These are phyloP conservation scores for Monosporozyma servazzii DNA, from an alignment of 805 yeast genomes.

Conservation along the genomic window DNA sequence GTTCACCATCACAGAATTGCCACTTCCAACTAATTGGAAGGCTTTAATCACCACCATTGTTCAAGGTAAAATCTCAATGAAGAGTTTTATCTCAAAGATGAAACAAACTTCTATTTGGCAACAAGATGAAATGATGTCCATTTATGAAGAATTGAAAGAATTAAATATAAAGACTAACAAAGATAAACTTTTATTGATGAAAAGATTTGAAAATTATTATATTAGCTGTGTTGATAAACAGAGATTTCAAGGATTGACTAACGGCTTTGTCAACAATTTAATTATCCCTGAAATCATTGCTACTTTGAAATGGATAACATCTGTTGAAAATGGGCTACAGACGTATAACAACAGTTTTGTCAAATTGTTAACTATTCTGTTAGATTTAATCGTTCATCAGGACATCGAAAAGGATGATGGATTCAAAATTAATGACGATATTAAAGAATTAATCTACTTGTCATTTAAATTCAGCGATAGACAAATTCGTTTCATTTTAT, in stretches of 20 bases:
- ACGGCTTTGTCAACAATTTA: conserved; percentile 45
- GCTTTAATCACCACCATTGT: conserved; percentile 9
- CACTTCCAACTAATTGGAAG: conserved; percentile 34
- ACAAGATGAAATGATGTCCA: conserved; percentile 39
- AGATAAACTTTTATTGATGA: conserved; percentile 39
- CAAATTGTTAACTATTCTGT: conserved; percentile 26
- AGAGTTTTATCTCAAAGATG: conserved; percentile 29
- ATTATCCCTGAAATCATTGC: conserved; percentile 58
- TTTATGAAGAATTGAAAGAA: conserved; percentile 47
- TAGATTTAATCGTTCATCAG: conserved; percentile 29
- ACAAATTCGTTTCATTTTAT: conserved; percentile 61
- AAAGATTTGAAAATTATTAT: conserved; percentile 7
- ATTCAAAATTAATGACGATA: conserved; percentile 4
- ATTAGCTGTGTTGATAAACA: conserved; percentile 16
- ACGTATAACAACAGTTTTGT: conserved; percentile 10
- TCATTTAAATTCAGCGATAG: conserved; percentile 65
- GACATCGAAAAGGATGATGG: conserved; percentile 19
- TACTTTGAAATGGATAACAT: conserved; percentile 5
- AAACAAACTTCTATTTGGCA: conserved; percentile 29
- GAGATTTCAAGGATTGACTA: conserved; percentile 21
- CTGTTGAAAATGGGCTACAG: neutral
- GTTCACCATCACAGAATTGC: conserved; percentile 18
- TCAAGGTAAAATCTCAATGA: conserved; percentile 21
- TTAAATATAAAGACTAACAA: conserved; percentile 43
- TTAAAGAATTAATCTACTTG: conserved; percentile 53